Evolutionary conservation across 2,329 filamentous ascomycete species (phyloP).

Genomic region (Lachnellula hyalina): DNA sequence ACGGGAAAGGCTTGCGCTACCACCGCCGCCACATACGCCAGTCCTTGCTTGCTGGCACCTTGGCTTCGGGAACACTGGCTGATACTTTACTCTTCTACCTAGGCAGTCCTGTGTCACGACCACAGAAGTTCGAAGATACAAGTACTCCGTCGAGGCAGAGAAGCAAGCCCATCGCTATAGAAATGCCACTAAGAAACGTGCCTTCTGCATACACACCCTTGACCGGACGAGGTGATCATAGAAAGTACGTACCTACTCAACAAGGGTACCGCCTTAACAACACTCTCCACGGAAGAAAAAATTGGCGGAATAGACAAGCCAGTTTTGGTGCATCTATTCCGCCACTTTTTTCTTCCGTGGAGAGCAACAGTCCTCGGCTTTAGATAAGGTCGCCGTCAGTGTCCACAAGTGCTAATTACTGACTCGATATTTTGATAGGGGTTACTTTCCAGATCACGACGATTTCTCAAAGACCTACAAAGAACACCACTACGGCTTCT

Average conservation of each 20-base stretch:
- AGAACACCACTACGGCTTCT: constrained; percentile 3
- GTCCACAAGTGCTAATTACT: not conserved
- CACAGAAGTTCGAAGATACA: constrained; percentile 3
- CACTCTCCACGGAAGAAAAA: too few species aligned
- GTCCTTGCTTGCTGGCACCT: not conserved
- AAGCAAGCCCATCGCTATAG: constrained; percentile 49
- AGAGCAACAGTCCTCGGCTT: not conserved
- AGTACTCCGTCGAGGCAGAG: constrained; percentile 22
- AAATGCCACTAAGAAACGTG: constrained; percentile 40
- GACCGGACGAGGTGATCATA: constrained; percentile 53
- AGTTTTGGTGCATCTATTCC: too few species aligned
- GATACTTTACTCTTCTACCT: not conserved
- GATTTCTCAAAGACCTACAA: constrained; percentile 30
- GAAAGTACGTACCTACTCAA: constrained; percentile 44
- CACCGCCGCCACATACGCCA: constrained; percentile 16
- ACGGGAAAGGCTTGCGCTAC: constrained; percentile 17
- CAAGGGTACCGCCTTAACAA: constrained; percentile 8
- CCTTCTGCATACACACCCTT: constrained; percentile 40
- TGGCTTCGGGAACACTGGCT: not conserved
- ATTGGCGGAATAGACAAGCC: too few species aligned
- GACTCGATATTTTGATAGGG: constrained; percentile 36
- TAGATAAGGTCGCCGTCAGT: too few species aligned
- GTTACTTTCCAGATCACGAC: constrained; percentile 57
- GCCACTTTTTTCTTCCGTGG: too few species aligned
- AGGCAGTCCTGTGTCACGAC: constrained; percentile 3